Evolutionary conservation across 2,329 filamentous ascomycete genomes (phyloP), one percentile per base, ranked within the genome.

Genomic region (Colletotrichum higginsianum): DNA sequence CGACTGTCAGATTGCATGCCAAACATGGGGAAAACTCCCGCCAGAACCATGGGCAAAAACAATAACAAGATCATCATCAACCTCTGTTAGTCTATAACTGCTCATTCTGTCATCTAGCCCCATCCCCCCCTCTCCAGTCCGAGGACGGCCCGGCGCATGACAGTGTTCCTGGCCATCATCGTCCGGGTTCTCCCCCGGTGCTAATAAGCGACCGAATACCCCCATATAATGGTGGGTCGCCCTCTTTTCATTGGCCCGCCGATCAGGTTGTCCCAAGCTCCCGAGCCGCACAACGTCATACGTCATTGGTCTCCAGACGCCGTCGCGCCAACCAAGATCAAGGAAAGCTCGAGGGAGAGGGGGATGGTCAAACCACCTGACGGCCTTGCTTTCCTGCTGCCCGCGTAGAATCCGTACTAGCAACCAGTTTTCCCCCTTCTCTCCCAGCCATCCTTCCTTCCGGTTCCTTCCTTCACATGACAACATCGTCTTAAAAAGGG

Each of bases 251-350:
- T 72, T 72, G 69, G 69, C n/a, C 21, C 4, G 26, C 18, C 23
- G 38, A 49, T 63, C 35, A 23, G 11, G n/a, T 6, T 72, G 69
- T 53, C 65, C 69, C 65, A 72, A 72, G 69, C 69, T 72, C 69
- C 65, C 65, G 69, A 72, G 69, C 69, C 69, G 69, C 69, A 72
- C 44, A 55, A 8, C 61, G 50, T 63, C 61, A 63, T 72, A 72
- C 69, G 69, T 72, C 69, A 72, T 72, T 64, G 65, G 65, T 46
- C 60, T 69, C 47, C 60, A 35, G 47, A 40, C 13, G 21, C 47
- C 21, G 23, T n/a, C 30, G 60, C 65, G 69, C 69, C 69, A 68
- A 69, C 64, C 69, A 72, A 69, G 58, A 68, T 72, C 69, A 72
- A 72, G 69, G 69, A 72, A 72, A 69, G 68, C 58, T 63, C 65